Conservation (phyloP, 179 eudicot species). For the Camellia oleifera region DNA sequence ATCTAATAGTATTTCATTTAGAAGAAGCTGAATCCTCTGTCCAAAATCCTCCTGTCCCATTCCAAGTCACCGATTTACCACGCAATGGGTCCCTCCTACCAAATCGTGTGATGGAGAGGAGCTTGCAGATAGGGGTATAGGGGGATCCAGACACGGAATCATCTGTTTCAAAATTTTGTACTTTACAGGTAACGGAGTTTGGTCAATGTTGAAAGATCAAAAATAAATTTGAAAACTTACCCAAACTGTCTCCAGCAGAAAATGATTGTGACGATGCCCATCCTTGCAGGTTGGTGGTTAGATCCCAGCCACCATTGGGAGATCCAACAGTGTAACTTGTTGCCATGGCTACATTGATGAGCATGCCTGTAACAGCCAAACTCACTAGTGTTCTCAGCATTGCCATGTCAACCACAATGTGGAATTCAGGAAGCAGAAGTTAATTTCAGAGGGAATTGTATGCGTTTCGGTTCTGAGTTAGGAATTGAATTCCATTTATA, state of each 20-base stretch:
- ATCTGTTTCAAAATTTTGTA: too few relatives aligned
- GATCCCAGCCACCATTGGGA: slow-evolving; percentile 38
- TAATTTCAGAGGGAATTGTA: neutral
- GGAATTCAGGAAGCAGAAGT: neutral
- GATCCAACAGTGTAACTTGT: slow-evolving; percentile 27
- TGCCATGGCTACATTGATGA: slow-evolving; percentile 20
- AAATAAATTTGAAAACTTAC: slow-evolving; percentile 15
- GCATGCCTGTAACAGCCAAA: slow-evolving; percentile 24
- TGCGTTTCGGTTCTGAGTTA: neutral
- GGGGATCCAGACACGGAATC: too few relatives aligned
- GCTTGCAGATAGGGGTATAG: too few relatives aligned
- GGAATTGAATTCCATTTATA: neutral
- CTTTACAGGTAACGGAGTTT: too few relatives aligned
- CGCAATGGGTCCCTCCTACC: too few relatives aligned
- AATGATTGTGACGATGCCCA: slow-evolving; percentile 30
- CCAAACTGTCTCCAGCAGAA: slow-evolving; percentile 28
- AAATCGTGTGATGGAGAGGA: too few relatives aligned
- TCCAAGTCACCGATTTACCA: too few relatives aligned
- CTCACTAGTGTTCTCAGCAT: slow-evolving; percentile 9
- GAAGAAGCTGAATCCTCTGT: too few relatives aligned
- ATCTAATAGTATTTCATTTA: too few relatives aligned
- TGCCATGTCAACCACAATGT: slow-evolving; percentile 10
- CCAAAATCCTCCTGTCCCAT: too few relatives aligned
- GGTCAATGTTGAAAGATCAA: neutral
- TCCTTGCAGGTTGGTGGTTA: slow-evolving; percentile 10